phyloP scores from a whole-genome alignment of 306 rosid genomes.

The Begonia fuchsioides region DNA sequence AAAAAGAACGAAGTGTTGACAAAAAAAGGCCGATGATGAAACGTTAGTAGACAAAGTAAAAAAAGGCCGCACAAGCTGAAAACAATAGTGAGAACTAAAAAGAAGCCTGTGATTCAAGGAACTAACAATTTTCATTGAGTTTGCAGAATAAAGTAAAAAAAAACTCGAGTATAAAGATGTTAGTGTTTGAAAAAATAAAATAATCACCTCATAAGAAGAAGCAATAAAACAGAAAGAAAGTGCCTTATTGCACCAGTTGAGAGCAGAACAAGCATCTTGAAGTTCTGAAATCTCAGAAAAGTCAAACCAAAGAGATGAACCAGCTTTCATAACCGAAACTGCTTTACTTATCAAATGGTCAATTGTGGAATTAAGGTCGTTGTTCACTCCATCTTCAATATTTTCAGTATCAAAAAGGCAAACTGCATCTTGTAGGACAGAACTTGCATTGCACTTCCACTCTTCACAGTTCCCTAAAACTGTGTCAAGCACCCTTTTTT shows the following conservation, averaged over 20 bases:
- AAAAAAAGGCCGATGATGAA: background rate
- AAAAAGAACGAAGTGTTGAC: no score
- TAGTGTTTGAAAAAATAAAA: conserved; percentile 2
- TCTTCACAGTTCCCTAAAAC: conserved; percentile 46
- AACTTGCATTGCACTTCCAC: conserved; percentile 50
- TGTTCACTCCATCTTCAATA: conserved; percentile 22
- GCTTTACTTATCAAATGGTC: conserved; percentile 39
- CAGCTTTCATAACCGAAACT: conserved; percentile 26
- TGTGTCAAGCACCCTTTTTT: conserved; percentile 42
- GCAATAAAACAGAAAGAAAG: conserved; percentile 41
- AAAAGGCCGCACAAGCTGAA: background rate
- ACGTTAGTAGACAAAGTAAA: background rate
- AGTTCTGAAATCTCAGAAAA: conserved; percentile 52
- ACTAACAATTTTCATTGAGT: no score
- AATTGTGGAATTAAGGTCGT: conserved; percentile 32
- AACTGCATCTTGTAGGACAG: conserved; percentile 40
- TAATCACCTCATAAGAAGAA: conserved; percentile 64
- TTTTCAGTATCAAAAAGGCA: conserved; percentile 27
- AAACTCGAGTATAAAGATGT: no score
- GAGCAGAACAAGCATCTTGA: conserved; percentile 44
- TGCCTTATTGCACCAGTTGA: conserved; percentile 73
- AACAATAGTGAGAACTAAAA: background rate
- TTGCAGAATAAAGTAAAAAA: no score
- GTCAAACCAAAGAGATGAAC: conserved; percentile 56
- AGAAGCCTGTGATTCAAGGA: no score